These are phyloP conservation scores for Colletotrichum orchidophilum DNA, from an alignment of 2,329 filamentous ascomycete species.

Conservation along the genomic window DNA sequence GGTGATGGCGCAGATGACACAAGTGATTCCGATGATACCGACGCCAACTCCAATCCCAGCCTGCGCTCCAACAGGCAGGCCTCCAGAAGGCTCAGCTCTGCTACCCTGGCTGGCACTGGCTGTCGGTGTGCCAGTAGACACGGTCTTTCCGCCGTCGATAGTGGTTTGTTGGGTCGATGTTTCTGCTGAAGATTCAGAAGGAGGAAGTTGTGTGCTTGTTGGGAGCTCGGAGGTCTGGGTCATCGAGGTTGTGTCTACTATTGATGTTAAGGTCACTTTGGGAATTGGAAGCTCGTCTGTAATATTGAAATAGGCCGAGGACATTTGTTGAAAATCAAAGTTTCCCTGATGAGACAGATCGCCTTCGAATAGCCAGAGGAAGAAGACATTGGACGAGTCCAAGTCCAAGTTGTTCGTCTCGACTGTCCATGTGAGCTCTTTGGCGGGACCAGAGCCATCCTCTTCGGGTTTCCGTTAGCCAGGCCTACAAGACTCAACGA, in stretches of 20 bases:
- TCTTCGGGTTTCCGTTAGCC: slow-evolving; percentile 7
- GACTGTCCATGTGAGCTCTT: slow-evolving; percentile 34
- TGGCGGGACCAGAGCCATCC: slow-evolving; percentile 11
- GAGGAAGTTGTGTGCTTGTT: not conserved
- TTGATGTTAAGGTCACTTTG: not conserved
- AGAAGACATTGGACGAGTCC: slow-evolving; percentile 32
- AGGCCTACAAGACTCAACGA: not conserved
- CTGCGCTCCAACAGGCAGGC: not conserved
- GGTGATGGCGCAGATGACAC: not conserved
- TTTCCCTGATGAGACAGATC: slow-evolving; percentile 24
- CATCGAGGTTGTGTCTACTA: not conserved
- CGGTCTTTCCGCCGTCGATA: not conserved
- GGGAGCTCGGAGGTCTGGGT: not conserved
- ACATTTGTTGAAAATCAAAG: not conserved
- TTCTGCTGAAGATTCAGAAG: not conserved
- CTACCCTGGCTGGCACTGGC: no score
- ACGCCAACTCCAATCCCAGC: slow-evolving; percentile 12
- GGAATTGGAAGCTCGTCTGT: slow-evolving; percentile 27
- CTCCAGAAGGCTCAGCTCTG: not conserved
- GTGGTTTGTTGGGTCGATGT: not conserved
- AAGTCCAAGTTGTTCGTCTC: slow-evolving; percentile 32
- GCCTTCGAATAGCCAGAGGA: slow-evolving; percentile 38
- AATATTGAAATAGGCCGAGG: slow-evolving; percentile 35
- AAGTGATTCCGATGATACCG: not conserved
- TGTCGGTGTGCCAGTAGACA: not conserved